Evolutionary conservation across 2,329 filamentous ascomycete genomes (phyloP).

Genomic region (Drechslerella coelobrocha): DNA sequence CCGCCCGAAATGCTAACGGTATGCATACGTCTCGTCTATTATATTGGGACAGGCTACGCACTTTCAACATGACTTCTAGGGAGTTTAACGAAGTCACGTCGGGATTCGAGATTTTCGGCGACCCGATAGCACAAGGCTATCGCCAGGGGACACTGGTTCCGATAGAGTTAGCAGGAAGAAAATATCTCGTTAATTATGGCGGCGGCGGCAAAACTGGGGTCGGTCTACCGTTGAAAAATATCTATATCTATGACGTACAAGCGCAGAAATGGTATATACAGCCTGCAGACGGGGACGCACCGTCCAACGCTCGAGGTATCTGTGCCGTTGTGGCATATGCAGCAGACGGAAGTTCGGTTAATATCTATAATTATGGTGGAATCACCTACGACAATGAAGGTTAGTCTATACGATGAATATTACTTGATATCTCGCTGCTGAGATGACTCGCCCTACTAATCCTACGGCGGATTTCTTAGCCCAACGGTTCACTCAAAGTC

Average conservation of each 20-base stretch:
- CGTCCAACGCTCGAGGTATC: constrained; percentile 22
- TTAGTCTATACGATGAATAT: background rate
- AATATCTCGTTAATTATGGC: constrained; percentile 44
- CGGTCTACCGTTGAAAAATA: constrained; percentile 18
- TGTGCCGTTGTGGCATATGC: constrained; percentile 39
- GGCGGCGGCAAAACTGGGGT: constrained; percentile 30
- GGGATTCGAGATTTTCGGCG: constrained; percentile 14
- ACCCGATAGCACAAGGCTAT: constrained; percentile 30
- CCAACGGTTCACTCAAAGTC: constrained; percentile 24
- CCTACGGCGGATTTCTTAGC: too few relatives aligned
- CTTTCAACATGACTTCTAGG: constrained; percentile 37
- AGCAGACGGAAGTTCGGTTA: constrained; percentile 31
- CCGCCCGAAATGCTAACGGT: background rate
- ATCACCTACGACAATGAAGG: constrained; percentile 20
- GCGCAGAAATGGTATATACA: constrained; percentile 29
- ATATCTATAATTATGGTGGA: constrained; percentile 45
- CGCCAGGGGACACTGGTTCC: constrained; percentile 38
- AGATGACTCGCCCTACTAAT: too few relatives aligned
- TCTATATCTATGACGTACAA: constrained; percentile 40
- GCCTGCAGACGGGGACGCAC: constrained; percentile 22
- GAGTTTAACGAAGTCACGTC: constrained; percentile 22
- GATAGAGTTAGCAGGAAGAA: constrained; percentile 25
- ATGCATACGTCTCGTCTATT: background rate
- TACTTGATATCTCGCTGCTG: background rate
- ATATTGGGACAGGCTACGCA: constrained; percentile 19